Base-by-base conservation (phyloP, 257 asterid genomes). In the Cinchona pubescens region DNA sequence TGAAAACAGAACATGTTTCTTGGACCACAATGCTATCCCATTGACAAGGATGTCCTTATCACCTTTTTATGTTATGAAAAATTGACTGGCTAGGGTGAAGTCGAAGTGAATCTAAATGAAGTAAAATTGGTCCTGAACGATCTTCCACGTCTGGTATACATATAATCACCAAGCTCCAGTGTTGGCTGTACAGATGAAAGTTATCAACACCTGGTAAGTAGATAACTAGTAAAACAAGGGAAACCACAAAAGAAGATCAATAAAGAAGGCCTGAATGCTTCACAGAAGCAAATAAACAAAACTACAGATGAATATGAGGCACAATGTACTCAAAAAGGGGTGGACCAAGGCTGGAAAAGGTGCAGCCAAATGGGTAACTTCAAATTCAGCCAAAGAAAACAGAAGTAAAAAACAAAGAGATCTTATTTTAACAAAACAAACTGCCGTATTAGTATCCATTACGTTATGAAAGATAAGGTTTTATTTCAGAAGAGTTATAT, bases 111-210 rank as follows among this genome's bases (percentile, higher is more conserved):
- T 95, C 99, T 89, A 95, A 83, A 87, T 95, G 99, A 83, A 92
- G 96, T 56, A 92, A 62, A 65, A 86, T 73, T 45, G 89, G 94
- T 51, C 94, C 93, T 2, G 83, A 82, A 75, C 82, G 88, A 76
- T 86, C 94, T 79, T 91, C 93, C 83, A 89, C 90, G 43, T 86
- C 80, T 69, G 98, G 98, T 71, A 90, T 88, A 81, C 96, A 91
- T 71, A 95, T 89, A 78, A 92, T 91, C 79, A 86, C 87, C 97
- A 95, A 88, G 89, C 99, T 95, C 99, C 99, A 95, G 82, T 95
- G 99, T 40, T 23, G 82, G 71, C 99, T 95, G 88, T 75, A 80
- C 40, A 15, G 2, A 67, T 59, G 74, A 40, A 70, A 35, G n/a
- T n/a, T n/a, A 73, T 72, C 77, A 80, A 80, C 68, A 51, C 16